phyloP scores from a whole-genome alignment of 352 stramenopile species.

The Salisapilia sapeloensis region DNA sequence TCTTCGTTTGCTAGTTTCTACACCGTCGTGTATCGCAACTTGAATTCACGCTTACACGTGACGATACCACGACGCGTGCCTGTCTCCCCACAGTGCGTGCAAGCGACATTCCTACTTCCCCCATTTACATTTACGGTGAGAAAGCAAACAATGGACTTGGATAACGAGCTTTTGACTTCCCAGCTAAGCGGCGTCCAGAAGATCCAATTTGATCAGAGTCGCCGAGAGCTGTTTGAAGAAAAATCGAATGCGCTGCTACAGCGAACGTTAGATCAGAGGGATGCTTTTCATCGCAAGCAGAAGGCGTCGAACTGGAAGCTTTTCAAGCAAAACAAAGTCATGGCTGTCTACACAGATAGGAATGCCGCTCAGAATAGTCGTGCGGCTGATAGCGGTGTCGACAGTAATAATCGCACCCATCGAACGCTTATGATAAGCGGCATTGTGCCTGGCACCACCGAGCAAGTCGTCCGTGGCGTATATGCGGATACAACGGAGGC shows the following conservation, averaged over 20 bases:
- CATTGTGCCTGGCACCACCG: constrained; percentile 28
- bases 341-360: constrained; percentile 34
- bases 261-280: constrained; percentile 24
- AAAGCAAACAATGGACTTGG: no score
- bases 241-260: constrained; percentile 43
- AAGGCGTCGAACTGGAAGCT: constrained; percentile 29
- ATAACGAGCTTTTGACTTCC: no score
- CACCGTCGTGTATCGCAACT: no score
- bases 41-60: no score
- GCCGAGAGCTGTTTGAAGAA: constrained; percentile 19
- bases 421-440: constrained; percentile 41
- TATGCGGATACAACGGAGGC: constrained; percentile 37
- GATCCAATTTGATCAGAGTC: constrained; percentile 16
- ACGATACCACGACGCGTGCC: no score
- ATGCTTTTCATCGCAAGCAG: constrained; percentile 29
- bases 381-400: not conserved
- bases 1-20: no score
- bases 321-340: constrained; percentile 26
- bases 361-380: constrained; percentile 3
- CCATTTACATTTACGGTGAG: no score
- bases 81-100: no score
- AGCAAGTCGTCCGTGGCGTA: constrained; percentile 29
- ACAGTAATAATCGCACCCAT: not conserved
- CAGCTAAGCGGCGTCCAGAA: constrained; percentile 12
- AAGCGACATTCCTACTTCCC: no score